phyloP scores from a whole-genome alignment of 352 stramenopile species.

The Pythium plurisporium region DNA sequence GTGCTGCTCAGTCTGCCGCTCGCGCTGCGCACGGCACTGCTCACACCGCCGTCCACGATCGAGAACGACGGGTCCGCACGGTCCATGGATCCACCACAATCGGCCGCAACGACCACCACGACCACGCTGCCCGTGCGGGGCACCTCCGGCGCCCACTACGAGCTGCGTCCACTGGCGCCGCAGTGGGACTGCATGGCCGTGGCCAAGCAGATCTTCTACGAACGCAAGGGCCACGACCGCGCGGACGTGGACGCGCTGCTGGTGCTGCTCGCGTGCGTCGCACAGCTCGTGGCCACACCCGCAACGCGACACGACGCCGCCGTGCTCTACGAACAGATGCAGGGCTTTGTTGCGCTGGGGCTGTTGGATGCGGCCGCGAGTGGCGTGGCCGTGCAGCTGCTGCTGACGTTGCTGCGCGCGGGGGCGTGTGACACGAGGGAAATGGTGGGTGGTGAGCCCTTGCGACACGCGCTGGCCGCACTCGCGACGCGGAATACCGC shows the following conservation, averaged over 20 bases:
- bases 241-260: constrained; percentile 37
- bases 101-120: too few relatives aligned
- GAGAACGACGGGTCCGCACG: neutral
- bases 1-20: constrained; percentile 62
- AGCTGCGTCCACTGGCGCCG: constrained; percentile 33
- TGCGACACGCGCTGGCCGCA: constrained; percentile 36
- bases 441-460: constrained; percentile 29
- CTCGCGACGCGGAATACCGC: constrained; percentile 49
- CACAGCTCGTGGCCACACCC: constrained; percentile 27
- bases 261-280: constrained; percentile 54
- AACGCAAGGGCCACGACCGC: constrained; percentile 33
- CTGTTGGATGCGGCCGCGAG: constrained; percentile 37
- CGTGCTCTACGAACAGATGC: constrained; percentile 60
- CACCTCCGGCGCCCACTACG: constrained; percentile 46
- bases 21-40: constrained; percentile 34
- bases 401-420: constrained; percentile 13
- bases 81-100: too few relatives aligned
- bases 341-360: constrained; percentile 37
- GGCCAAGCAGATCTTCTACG: constrained; percentile 75
- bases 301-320: constrained; percentile 19
- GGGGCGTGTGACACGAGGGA: constrained; percentile 16
- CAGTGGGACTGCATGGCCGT: constrained; percentile 64
- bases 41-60: constrained; percentile 12
- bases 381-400: constrained; percentile 28
- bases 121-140: constrained; percentile 47